Conservation (phyloP, 2,329 filamentous ascomycete species). For the Paraphaeosphaeria minitans region DNA sequence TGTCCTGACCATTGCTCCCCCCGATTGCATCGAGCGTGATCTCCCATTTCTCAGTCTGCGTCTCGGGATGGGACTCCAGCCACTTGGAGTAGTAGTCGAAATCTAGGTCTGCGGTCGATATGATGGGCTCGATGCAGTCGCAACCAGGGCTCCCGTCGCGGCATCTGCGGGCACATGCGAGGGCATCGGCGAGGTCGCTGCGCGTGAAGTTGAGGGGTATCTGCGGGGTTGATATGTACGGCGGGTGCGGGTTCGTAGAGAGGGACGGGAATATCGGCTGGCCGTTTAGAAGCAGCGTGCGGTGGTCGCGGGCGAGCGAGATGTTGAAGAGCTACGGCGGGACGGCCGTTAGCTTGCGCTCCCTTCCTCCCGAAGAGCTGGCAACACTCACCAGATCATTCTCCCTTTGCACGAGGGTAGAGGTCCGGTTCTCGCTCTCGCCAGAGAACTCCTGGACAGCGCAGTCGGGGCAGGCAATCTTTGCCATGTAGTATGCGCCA, state of each 20-base stretch:
- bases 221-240: slow-evolving; percentile 24
- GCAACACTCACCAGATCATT: slow-evolving; percentile 32
- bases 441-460: slow-evolving; percentile 18
- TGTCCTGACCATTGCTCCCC: slow-evolving; percentile 14
- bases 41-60: slow-evolving; percentile 31
- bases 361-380: background rate
- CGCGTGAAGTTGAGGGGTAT: slow-evolving; percentile 31
- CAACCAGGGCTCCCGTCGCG: slow-evolving; percentile 7
- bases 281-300: slow-evolving; percentile 33
- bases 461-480: slow-evolving; percentile 38
- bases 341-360: slow-evolving; percentile 6
- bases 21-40: slow-evolving; percentile 40
- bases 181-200: slow-evolving; percentile 29
- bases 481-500: slow-evolving; percentile 36
- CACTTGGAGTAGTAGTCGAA: slow-evolving; percentile 31
- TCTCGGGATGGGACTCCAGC: slow-evolving; percentile 17
- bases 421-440: slow-evolving; percentile 10
- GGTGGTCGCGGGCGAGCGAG: slow-evolving; percentile 34
- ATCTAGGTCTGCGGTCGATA: slow-evolving; percentile 15
- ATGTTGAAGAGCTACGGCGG: slow-evolving; percentile 37
- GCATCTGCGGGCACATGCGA: slow-evolving; percentile 21
- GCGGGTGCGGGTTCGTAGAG: slow-evolving; percentile 30
- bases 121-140: slow-evolving; percentile 16
- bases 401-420: slow-evolving; percentile 21
- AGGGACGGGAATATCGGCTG: slow-evolving; percentile 33